Evolutionary conservation across 768 basidiomycete genomes (phyloP), one percentile per base, ranked within the genome.

Genomic region (Hericium erinaceus): DNA sequence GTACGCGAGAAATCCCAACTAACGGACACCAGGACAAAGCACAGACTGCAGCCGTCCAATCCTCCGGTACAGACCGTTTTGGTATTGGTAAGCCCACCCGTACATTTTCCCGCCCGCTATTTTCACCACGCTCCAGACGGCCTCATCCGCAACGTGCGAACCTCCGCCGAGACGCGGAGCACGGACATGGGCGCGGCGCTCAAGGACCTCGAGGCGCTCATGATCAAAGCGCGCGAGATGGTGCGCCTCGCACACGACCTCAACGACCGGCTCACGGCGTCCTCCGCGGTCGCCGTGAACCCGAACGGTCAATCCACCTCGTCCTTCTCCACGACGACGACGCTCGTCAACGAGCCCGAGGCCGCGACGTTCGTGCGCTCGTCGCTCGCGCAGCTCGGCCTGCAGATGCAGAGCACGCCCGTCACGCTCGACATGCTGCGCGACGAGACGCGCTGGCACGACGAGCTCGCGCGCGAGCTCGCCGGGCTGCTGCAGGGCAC

Each of bases 171-270:
- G 63, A 79, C 77, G 4, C 76, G 83, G 15, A 79, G 84, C 48
- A 79, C 78, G 8, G 77, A 84, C 61, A 80, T 98, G 73, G 77
- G 78, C 24, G 82, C 85, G 61, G 89, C 93, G 0, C 76, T 98
- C 37, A 77, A 83, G 62, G 97, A 98, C 66, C 79, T 98, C 38
- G 92, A 98, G 67, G 87, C 87, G 0, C 72, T 98, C 49, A 94
- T 90, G 88, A 76, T 86, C 51, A 90, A 95, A 67, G 93, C 94
- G 1, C 87, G 83, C 61, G 92, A 95, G 63, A 95, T 98, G 85
- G 94, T 95, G 57, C 81, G 81, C 33, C 78, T 98, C 22, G 94
- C 95, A 2, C 86, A 85, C 54, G 87, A 95, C 39, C 80, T 98
- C 60, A 94, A 92, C 65, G 83, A 89, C 57, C 89, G 83, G 60